Evolutionary conservation across 169 alveolate genomes (phyloP), one percentile per base, ranked within the genome.

Genomic region (Blepharisma undulans): DNA sequence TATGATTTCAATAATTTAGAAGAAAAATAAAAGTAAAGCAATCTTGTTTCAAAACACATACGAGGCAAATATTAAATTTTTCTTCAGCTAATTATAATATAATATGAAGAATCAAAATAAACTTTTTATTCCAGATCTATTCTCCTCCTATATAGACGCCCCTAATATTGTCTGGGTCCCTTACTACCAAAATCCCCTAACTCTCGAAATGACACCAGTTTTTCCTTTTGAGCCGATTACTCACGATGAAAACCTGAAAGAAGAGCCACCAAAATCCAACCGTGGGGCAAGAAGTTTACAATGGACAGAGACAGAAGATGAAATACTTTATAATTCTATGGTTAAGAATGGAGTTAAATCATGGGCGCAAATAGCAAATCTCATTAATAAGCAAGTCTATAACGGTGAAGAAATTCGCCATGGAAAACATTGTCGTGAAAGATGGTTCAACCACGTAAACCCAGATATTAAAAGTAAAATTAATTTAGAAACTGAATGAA

Each of bases 341-440:
- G 34, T 14, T 4, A 21, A 79, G 30, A 22, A 30, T n/a, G 87
- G 87, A 29, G 14, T 32, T 7, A 79, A 79, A 33, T 25, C 29
- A 12, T 79, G 87, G 71, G 25, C 71, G 19, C 34, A 79, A 79
- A 79, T 79, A 79, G 87, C 87, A n/a, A 27, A 33, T 12, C 1
- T 29, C 19, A 27, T 79, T 8, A 79, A 79, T 32, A 33, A 29
- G 8, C 61, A 82, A 82, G 22, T 82, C 34, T 30, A 82, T 30
- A n/a, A 14, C n/a, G 48, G 48, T 0, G 29, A 22, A 22, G 79
- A 87, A 72, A 91, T 91, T 22, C 34, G 95, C n/a, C 85, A 61
- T 4, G 95, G 95, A 18, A 92, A 92, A 84, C 95, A 92, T 79
- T 90, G 95, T 32, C 22, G 95, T 30, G 95, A 92, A 87, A 85